Conservation (phyloP, 768 basidiomycete species). For the Tubosaeta sp. region DNA sequence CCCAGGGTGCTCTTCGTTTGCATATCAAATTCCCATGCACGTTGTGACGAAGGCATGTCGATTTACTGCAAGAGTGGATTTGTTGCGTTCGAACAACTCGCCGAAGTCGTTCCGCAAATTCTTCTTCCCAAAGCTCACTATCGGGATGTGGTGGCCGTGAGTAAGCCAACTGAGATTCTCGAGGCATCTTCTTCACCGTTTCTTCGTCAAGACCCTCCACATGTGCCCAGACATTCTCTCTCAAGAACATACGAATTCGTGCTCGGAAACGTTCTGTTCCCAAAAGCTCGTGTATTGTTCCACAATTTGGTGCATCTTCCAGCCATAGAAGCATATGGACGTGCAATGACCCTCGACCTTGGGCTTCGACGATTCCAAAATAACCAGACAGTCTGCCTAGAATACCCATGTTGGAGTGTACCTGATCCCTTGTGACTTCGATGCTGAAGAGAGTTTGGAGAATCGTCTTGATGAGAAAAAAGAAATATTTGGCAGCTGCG, state of each 20-base stretch:
- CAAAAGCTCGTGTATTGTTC: not conserved
- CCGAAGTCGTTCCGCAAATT: not conserved
- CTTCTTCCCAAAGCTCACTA: not conserved
- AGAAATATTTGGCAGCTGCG: conserved; percentile 1
- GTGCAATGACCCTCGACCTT: not conserved
- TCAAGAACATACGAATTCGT: not conserved
- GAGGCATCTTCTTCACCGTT: not conserved
- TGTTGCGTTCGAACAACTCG: not conserved
- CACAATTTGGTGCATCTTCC: not conserved
- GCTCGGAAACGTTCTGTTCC: not conserved
- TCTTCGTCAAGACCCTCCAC: not conserved
- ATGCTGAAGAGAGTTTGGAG: not conserved
- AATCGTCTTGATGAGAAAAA: not conserved
- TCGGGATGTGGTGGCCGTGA: not conserved
- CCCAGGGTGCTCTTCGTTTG: not conserved
- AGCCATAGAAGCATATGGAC: conserved; percentile 1
- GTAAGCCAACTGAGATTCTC: not conserved
- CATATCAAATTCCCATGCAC: not conserved
- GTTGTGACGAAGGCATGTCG: not conserved
- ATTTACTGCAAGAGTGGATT: not conserved
- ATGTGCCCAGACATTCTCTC: not conserved
- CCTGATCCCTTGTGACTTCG: not conserved
- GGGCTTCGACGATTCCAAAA: not conserved
- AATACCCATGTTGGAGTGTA: not conserved
- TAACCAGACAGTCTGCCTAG: not conserved